These are phyloP conservation scores for Glycine tomentella DNA, from an alignment of 306 rosid genomes.

Conservation along the genomic window DNA sequence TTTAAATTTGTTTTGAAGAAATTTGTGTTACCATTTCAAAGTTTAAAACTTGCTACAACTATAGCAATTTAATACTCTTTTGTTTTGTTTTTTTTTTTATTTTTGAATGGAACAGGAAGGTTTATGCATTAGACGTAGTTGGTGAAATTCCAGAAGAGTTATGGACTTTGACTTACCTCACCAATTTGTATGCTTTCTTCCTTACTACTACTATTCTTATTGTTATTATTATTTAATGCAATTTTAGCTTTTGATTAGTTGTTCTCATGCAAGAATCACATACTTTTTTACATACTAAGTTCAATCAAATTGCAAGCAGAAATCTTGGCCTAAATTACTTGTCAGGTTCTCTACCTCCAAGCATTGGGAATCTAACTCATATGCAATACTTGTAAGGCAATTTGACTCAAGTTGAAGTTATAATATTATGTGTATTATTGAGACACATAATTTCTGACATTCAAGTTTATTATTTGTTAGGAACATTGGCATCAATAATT, in stretches of 20 bases:
- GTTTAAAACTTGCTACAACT: not conserved
- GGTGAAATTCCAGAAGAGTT: conserved; percentile 76
- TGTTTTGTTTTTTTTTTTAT: not conserved
- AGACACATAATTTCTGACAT: conserved; percentile 35
- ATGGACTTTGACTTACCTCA: conserved; percentile 74
- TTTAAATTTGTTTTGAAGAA: too few relatives aligned
- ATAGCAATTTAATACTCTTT: not conserved
- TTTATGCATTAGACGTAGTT: conserved; percentile 51
- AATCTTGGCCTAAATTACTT: conserved; percentile 66
- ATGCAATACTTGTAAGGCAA: conserved; percentile 74
- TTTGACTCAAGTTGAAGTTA: not conserved
- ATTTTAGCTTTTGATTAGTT: too few relatives aligned
- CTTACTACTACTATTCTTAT: not conserved
- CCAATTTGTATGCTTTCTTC: conserved; percentile 66
- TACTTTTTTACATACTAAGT: not conserved
- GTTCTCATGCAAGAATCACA: too few relatives aligned
- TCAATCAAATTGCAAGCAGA: conserved; percentile 45
- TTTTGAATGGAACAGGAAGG: conserved; percentile 60
- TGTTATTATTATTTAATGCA: too few relatives aligned
- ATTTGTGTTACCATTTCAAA: too few relatives aligned
- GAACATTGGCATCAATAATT: conserved; percentile 65
- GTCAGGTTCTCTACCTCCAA: conserved; percentile 69
- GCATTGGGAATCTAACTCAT: conserved; percentile 68
- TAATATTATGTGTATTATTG: conserved; percentile 17
- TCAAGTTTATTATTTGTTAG: conserved; percentile 43